Evolutionary conservation across 2,329 filamentous ascomycete species (phyloP).

Genomic region (Fusarium protoensiforme): DNA sequence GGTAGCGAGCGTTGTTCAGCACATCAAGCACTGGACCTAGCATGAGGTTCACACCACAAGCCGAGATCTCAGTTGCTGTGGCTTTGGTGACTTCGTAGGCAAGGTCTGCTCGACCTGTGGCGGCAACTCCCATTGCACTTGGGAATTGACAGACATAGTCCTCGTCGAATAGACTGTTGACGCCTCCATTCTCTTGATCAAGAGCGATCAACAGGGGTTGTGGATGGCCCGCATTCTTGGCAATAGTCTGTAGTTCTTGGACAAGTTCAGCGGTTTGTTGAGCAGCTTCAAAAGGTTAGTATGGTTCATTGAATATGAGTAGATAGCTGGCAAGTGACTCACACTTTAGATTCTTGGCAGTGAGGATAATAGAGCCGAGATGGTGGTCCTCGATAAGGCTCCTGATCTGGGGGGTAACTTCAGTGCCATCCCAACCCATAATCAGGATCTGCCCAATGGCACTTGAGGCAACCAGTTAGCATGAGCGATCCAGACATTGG

Average conservation of each 20-base stretch:
- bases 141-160: slow-evolving; percentile 97
- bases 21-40: slow-evolving; percentile 95
- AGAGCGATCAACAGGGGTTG: slow-evolving; percentile 90
- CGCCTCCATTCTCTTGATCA: slow-evolving; percentile 97
- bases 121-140: slow-evolving; percentile 96
- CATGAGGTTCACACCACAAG: slow-evolving; percentile 96
- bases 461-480: slow-evolving; percentile 55
- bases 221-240: slow-evolving; percentile 88
- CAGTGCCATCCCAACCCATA: slow-evolving; percentile 88
- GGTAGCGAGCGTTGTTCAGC: slow-evolving; percentile 90
- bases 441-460: slow-evolving; percentile 81
- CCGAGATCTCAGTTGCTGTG: slow-evolving; percentile 90
- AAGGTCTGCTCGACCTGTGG: slow-evolving; percentile 84
- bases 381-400: slow-evolving; percentile 86
- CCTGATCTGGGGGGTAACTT: slow-evolving; percentile 84
- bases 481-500: slow-evolving; percentile 1
- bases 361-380: slow-evolving; percentile 86
- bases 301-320: slow-evolving; percentile 12
- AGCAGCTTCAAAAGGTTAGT: slow-evolving; percentile 70
- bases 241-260: slow-evolving; percentile 91
- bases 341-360: slow-evolving; percentile 89
- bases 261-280: slow-evolving; percentile 89
- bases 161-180: slow-evolving; percentile 96
- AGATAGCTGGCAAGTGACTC: slow-evolving; percentile 42
- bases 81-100: slow-evolving; percentile 93